Evolutionary conservation across 1,284 basidiomycete genomes (phyloP), one percentile per base, ranked within the genome.

Genomic region (Jaminaea rosea): DNA sequence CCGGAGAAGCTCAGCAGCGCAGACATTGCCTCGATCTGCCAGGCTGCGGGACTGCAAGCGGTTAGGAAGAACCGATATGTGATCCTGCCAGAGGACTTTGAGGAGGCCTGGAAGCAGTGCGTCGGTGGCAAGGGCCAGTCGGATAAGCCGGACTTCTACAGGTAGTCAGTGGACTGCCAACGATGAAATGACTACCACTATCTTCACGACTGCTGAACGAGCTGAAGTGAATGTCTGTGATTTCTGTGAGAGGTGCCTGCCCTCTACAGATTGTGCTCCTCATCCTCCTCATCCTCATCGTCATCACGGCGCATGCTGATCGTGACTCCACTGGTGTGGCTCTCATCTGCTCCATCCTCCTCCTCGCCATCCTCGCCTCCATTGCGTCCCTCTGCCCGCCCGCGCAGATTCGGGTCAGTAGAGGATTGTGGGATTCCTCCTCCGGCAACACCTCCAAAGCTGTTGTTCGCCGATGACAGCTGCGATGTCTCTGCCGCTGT

Each of bases 51-150:
- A 69, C 78, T 99, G 28, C 93, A 98, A 83, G 93, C 93, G 62
- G 93, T 97, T 27, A 84, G 93, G 55, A 96, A 94, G 79, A 97
- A 97, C 76, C 84, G 94, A 69, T 99, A 98, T 76, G 69, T 99
- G 51, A 93, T 99, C 73, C 79, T 98, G 45, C 93, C 94, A 0
- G 83, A 87, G 27, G 94, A 99, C 80, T 98, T 97, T 74, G 94
- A 29, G 31, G 64, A 66, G 55, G 69, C 69, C 4, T 67, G 64
- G 65, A 72, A 72, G 59, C 70, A 73, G 56, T 59, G 67, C 21
- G 63, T 71, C 53, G 72, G 70, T 62, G n/a, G n/a, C n/a, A 67
- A 65, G 62, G 50, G 58, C n/a, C 69, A 71, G 54, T 63, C 69
- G 27, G 61, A 58, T 32, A 68, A 67, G 59, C 63, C 69, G 59